Base-by-base conservation (phyloP, 305 asterid genomes). In the Fraxinus floribunda region DNA sequence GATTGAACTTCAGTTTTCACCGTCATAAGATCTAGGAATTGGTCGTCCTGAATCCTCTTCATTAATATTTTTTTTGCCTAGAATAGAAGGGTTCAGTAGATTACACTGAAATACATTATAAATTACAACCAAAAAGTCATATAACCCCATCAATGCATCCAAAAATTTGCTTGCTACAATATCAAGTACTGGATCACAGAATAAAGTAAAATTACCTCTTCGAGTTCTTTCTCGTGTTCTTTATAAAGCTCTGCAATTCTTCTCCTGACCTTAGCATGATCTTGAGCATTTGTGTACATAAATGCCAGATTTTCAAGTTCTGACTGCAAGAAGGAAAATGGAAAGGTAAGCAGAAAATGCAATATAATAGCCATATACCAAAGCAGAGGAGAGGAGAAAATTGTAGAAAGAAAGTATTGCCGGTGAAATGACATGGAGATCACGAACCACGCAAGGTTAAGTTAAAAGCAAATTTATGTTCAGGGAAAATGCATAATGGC, bases 221-320 rank as follows among this genome's bases (percentile, higher is more conserved):
- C 80, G 57, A 95, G 88, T 77, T 95, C 98, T 73, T 92, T 94
- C 88, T 95, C 98, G 81, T 95, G 98, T 70, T 95, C 98, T 77
- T 85, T 87, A 88, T 84, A 86, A 70, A 94, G 97, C 83, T 94
- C 97, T 71, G 92, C 92, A 85, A 95, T 90, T 86, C 98, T 91
- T 80, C 91, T 89, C 88, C 90, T 90, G 86, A 90, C 86, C 87
- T 90, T 92, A 49, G 94, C 92, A 88, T 92, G 86, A 80, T 92
- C 98, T 83, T 92, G 92, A 75, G 97, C 91, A 84, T 95, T 92
- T 87, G 97, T 92, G 86, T 95, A 95, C 98, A 91, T 92, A 88
- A 95, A 95, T 71, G 98, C 88, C 70, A 95, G 85, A 88, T 94
- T 95, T 87, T 95, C 98, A 80, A 95, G 98, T 86, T 95, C 98